phyloP scores from a whole-genome alignment of 352 stramenopile species.

The Pythium chondricola region DNA sequence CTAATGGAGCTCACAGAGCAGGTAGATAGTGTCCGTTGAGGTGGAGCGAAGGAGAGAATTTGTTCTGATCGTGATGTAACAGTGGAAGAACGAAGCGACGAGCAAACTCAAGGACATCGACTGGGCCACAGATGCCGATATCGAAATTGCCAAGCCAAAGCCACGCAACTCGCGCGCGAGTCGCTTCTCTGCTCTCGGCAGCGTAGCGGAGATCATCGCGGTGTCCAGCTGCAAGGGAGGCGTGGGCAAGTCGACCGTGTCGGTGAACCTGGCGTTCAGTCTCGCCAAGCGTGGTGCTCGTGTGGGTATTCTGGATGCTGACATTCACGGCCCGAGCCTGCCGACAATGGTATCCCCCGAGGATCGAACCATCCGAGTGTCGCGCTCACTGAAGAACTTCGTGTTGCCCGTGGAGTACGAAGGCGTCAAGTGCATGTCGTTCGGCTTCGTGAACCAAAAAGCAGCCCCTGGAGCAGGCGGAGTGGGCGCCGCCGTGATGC shows the following conservation, averaged over 20 bases:
- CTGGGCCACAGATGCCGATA: constrained; percentile 68
- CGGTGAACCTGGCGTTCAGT: constrained; percentile 97
- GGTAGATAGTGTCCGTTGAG: constrained; percentile 24
- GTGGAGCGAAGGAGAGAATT: too few relatives aligned
- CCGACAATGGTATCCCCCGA: constrained; percentile 92
- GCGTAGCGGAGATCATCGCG: constrained; percentile 85
- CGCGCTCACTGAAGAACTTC: constrained; percentile 62
- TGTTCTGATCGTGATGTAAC: not conserved
- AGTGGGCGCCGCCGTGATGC: constrained; percentile 91
- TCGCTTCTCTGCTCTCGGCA: constrained; percentile 71
- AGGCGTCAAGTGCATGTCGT: constrained; percentile 91
- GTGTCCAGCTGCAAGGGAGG: constrained; percentile 95
- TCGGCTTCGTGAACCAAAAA: constrained; percentile 89
- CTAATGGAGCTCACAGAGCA: constrained; percentile 64
- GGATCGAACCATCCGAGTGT: constrained; percentile 64
- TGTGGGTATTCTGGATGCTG: constrained; percentile 98
- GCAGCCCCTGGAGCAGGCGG: constrained; percentile 68
- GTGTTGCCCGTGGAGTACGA: constrained; percentile 82
- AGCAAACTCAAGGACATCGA: constrained; percentile 42
- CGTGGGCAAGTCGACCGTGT: constrained; percentile 98
- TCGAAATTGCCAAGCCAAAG: constrained; percentile 55
- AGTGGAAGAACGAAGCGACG: constrained; percentile 69
- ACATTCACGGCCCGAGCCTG: constrained; percentile 98
- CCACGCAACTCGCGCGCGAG: constrained; percentile 60
- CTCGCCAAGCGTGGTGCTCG: constrained; percentile 85